Percentiles rank a stretch among this genome's conserved stretches.
phyloP scores from a whole-genome alignment of 2,329 filamentous ascomycete genomes.

The Gaeumannomyces tritici region DNA sequence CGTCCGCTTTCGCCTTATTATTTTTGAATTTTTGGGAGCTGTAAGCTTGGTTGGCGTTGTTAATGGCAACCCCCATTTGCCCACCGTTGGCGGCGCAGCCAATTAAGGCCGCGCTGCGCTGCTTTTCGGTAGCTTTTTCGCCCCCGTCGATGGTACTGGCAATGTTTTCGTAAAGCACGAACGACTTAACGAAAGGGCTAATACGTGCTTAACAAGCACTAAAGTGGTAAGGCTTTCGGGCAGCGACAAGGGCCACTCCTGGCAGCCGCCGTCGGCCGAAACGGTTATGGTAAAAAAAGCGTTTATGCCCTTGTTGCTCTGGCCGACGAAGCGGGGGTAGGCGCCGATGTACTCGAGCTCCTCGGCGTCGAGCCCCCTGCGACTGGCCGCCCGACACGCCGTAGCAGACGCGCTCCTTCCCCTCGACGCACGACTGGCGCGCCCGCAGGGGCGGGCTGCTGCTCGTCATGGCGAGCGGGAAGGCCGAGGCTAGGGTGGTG shows the following conservation, averaged over 20 bases:
- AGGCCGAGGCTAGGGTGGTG: not conserved
- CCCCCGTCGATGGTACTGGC: constrained; percentile 11
- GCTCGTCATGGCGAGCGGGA: not conserved
- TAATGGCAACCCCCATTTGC: constrained; percentile 8
- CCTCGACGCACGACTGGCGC: not conserved
- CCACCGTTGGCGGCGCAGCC: constrained; percentile 11
- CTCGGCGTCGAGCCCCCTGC: constrained; percentile 10
- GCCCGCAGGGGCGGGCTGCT: not conserved
- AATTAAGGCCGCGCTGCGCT: constrained; percentile 3
- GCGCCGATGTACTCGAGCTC: constrained; percentile 12
- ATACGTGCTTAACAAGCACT: no score
- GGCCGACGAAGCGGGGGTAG: constrained; percentile 7
- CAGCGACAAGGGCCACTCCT: constrained; percentile 12
- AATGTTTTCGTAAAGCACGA: constrained; percentile 6
- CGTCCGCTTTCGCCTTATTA: not conserved
- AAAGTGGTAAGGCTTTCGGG: constrained; percentile 7
- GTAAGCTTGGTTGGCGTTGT: constrained; percentile 9
- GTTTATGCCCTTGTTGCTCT: constrained; percentile 3
- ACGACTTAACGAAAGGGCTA: no score
- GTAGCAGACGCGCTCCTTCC: constrained; percentile 10
- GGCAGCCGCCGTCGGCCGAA: constrained; percentile 11
- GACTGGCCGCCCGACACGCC: constrained; percentile 9
- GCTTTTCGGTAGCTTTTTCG: constrained; percentile 2
- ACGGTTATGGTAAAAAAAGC: constrained; percentile 10
- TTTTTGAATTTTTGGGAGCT: constrained; percentile 10